phyloP scores from a whole-genome alignment of 208 protist species.

The Crithidia sp. region DNA sequence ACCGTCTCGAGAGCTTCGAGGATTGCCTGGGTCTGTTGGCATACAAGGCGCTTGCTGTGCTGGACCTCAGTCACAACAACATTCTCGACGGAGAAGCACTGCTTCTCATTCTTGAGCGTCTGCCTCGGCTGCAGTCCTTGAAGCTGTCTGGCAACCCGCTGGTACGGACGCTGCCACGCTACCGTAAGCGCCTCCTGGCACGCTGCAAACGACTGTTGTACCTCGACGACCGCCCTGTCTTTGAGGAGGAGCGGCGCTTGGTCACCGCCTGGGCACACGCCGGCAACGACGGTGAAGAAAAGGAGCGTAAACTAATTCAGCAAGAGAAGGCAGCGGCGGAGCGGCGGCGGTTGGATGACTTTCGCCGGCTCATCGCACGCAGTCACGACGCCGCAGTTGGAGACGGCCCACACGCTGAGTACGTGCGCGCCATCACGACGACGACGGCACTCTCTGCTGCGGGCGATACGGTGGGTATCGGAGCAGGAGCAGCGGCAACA shows the following conservation, averaged over 20 bases:
- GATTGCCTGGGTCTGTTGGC: conserved; percentile 73
- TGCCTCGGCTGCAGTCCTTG: conserved; percentile 84
- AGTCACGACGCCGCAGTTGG: conserved; percentile 3
- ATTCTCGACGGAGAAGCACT: conserved; percentile 83
- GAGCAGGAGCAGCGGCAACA: background rate
- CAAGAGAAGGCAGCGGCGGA: conserved; percentile 39
- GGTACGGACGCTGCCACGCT: conserved; percentile 74
- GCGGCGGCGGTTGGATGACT: conserved; percentile 78
- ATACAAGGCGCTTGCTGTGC: conserved; percentile 66
- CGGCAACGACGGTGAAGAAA: conserved; percentile 74
- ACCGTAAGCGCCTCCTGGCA: conserved; percentile 88
- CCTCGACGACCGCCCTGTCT: conserved; percentile 93
- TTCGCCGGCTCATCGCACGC: conserved; percentile 61
- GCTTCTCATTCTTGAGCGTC: conserved; percentile 78
- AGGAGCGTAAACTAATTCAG: conserved; percentile 67
- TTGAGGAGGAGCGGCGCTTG: conserved; percentile 84
- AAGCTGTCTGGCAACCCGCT: conserved; percentile 92
- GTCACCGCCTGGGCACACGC: conserved; percentile 86
- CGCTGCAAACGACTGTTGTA: conserved; percentile 75
- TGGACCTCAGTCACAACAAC: conserved; percentile 94
- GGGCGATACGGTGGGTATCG: conserved; percentile 5
- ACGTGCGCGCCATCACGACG: conserved; percentile 36
- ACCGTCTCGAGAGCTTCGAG: conserved; percentile 66
- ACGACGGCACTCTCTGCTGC: conserved; percentile 20
- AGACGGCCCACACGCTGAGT: conserved; percentile 21